phyloP scores from a whole-genome alignment of 306 rosid species.

The Begonia fuchsioides region DNA sequence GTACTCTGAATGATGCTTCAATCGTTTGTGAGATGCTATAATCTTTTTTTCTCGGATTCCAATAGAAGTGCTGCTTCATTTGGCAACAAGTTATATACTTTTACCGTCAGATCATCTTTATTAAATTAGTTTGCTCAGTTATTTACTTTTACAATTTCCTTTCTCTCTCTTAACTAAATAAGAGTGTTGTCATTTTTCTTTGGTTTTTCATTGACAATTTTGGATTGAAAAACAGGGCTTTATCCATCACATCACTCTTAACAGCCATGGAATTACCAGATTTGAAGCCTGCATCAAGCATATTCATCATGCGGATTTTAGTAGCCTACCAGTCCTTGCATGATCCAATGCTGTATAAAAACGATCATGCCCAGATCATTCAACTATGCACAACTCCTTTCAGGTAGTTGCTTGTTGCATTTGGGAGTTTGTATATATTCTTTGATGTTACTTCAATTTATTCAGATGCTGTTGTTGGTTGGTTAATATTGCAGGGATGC shows the following conservation, averaged over 20 bases:
- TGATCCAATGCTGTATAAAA: constrained; percentile 63
- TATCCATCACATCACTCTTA: constrained; percentile 46
- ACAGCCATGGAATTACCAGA: constrained; percentile 47
- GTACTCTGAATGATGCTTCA: not conserved
- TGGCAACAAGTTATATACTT: too few species aligned
- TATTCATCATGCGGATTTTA: constrained; percentile 49
- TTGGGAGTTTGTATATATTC: constrained; percentile 1
- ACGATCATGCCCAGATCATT: constrained; percentile 64
- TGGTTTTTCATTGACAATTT: too few species aligned
- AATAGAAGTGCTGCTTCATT: too few species aligned
- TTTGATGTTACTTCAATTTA: constrained; percentile 7
- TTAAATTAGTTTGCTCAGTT: too few species aligned
- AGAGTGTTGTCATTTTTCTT: too few species aligned
- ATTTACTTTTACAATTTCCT: too few species aligned
- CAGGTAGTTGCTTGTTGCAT: constrained; percentile 35
- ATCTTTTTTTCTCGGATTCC: too few species aligned
- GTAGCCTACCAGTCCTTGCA: constrained; percentile 85
- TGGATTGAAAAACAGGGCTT: constrained; percentile 49
- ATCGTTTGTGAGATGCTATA: too few species aligned
- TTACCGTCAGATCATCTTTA: too few species aligned
- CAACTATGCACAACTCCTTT: constrained; percentile 80
- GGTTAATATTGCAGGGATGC: constrained; percentile 42
- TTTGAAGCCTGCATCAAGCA: constrained; percentile 50
- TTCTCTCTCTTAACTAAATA: too few species aligned
- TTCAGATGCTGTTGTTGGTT: constrained; percentile 11